Conservation (phyloP, 2,329 filamentous ascomycete genomes). For the Lasiodiplodia hormozganensis region DNA sequence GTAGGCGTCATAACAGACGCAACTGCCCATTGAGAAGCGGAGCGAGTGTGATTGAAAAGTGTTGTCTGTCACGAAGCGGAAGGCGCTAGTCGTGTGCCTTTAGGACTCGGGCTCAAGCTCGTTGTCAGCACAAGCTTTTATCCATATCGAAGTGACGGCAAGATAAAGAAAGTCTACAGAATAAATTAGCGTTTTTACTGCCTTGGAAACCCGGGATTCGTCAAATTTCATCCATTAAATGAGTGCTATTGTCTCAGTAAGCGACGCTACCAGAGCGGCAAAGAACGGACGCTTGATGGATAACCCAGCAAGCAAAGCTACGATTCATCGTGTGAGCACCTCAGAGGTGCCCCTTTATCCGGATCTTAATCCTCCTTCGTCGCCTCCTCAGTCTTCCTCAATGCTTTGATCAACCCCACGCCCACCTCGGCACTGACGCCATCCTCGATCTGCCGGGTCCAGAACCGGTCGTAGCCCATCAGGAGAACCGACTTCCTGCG, state of each 20-base stretch:
- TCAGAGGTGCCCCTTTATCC: neutral
- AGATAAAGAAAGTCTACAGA: neutral
- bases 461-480: conserved; percentile 41
- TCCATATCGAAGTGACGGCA: neutral
- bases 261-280: conserved; percentile 8
- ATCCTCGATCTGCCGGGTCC: conserved; percentile 41
- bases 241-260: conserved; percentile 1
- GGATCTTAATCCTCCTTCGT: conserved; percentile 8
- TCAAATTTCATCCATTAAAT: neutral
- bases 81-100: too few relatives aligned
- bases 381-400: conserved; percentile 31
- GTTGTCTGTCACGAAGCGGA: neutral
- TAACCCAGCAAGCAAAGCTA: neutral
- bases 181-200: neutral
- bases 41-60: neutral
- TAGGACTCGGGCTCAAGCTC: too few relatives aligned
- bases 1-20: neutral
- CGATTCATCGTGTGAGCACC: neutral
- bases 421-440: conserved; percentile 37
- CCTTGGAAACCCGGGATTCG: neutral
- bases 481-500: conserved; percentile 42
- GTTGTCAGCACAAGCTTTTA: too few relatives aligned
- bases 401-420: conserved; percentile 38
- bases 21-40: neutral
- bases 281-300: conserved; percentile 6